Evolutionary conservation across 2,329 filamentous ascomycete genomes (phyloP).

Genomic region (Microdochium nivale): DNA sequence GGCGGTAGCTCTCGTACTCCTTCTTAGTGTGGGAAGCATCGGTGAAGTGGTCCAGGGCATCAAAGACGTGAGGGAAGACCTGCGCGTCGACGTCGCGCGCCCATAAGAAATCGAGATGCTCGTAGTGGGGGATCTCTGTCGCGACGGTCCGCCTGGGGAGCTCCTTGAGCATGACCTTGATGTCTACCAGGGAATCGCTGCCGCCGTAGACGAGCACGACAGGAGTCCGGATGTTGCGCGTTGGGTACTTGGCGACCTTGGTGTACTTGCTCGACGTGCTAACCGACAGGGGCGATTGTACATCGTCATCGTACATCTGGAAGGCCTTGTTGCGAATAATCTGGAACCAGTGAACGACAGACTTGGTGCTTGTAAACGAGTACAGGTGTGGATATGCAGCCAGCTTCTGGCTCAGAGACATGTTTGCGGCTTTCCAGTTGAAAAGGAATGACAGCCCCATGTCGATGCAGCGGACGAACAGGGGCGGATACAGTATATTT

Average conservation of each 20-base stretch:
- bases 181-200: constrained; percentile 88
- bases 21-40: constrained; percentile 48
- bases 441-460: constrained; percentile 75
- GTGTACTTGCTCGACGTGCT: constrained; percentile 74
- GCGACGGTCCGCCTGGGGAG: constrained; percentile 78
- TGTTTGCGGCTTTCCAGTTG: constrained; percentile 81
- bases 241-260: constrained; percentile 93
- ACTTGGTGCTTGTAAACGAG: constrained; percentile 94
- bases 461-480: constrained; percentile 86
- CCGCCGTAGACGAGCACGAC: constrained; percentile 91
- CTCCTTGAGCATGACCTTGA: constrained; percentile 84
- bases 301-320: constrained; percentile 97
- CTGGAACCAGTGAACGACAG: constrained; percentile 98
- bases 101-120: constrained; percentile 97
- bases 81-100: constrained; percentile 73
- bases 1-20: constrained; percentile 50
- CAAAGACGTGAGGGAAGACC: constrained; percentile 87
- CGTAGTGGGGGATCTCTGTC: constrained; percentile 83
- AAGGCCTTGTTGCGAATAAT: constrained; percentile 95
- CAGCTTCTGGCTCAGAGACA: constrained; percentile 78
- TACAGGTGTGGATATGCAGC: constrained; percentile 94
- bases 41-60: constrained; percentile 69
- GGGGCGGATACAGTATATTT: constrained; percentile 85
- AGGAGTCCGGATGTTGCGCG: constrained; percentile 92
- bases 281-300: constrained; percentile 66